Base-by-base conservation (phyloP, 176 grass and related monocot genomes). In the Miscanthus lutarioriparius region DNA sequence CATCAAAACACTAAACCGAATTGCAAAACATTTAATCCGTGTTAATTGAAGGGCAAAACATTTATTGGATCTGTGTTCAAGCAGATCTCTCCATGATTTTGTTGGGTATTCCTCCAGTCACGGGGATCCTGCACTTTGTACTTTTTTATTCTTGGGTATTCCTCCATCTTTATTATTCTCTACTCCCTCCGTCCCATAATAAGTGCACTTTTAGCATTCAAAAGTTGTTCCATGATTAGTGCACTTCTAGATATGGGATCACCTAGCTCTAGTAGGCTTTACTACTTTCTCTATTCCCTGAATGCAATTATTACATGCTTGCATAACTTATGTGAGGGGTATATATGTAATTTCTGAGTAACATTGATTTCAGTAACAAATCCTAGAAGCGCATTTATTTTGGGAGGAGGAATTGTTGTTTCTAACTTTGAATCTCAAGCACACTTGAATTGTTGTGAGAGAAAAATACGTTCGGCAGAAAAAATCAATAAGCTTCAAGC, bases 21-120 rank as follows among this genome's bases (percentile, higher is more conserved):
- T 35, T 59, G 67, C 19, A 56, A 35, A 15, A 11, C 4, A 8
- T 67, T 84, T 85, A 45, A 72, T 70, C 43, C 2, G 28, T 30
- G 28, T 30, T 30, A n/a, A n/a, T n/a, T n/a, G n/a, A n/a, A n/a
- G n/a, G n/a, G 67, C 19, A 56, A 35, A 15, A 11, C 4, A 8
- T 67, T 84, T 85, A 45, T 73, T 67, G 37, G 38, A 72, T 70
- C 43, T 30, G 28, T 30, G 28, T 30, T 30, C n/a, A 30, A 30
- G 28, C n/a, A n/a, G n/a, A n/a, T n/a, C n/a, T n/a, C n/a, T n/a
- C n/a, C n/a, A n/a, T n/a, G n/a, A n/a, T n/a, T n/a, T n/a, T n/a
- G 28, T 38, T 89, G 26, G 54, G 28, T 62, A 63, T 77, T 53
- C 23, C 39, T 40, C 19, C 16, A 70, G 39, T 58, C n/a, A n/a